Evolutionary conservation across 805 yeast species (phyloP), one percentile per base, ranked within the genome.

Genomic region (Cephaloascus albidus): DNA sequence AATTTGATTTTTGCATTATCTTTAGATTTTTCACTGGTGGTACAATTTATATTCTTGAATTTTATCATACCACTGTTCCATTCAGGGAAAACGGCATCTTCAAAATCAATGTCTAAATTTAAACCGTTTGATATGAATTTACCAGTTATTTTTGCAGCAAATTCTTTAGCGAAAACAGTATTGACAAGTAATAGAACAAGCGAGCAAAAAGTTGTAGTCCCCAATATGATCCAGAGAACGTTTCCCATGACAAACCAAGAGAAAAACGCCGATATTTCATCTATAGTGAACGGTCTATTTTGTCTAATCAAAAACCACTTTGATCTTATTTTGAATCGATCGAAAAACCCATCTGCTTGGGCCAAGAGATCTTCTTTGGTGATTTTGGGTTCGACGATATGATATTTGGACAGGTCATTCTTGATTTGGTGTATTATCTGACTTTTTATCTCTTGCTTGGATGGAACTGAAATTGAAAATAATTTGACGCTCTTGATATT

Each of bases 231-330:
- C 78, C 78, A 74, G 30, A 75, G 51, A 17, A 73, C 55, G 47
- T 74, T 70, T 1, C 80, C 81, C 77, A 75, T 71, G 23, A 75
- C 62, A 10, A 73, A 52, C 78, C 78, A 75, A 3, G 79, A 73
- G 8, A 70, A 58, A 47, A 75, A 70, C 1, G 81, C 79, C 2
- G 75, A 69, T 15, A 72, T 52, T 42, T 74, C 78, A 47, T 73
- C 78, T 14, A 65, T 48, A 23, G 73, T 63, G 42, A 71, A 68
- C 10, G 76, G 72, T 31, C 74, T 52, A 45, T 65, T 65, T 36
- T 70, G 73, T 33, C 78, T 53, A 2, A 69, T 53, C 10, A 74
- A 52, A 0, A 74, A 61, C 75, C 77, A 74, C 50, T 68, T 71
- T 1, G 54, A 37, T 19, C 53, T 41, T 4, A 52, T 37, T 18